Base-by-base conservation (phyloP, 352 stramenopile species). In the Globisporangium okanoganense region DNA sequence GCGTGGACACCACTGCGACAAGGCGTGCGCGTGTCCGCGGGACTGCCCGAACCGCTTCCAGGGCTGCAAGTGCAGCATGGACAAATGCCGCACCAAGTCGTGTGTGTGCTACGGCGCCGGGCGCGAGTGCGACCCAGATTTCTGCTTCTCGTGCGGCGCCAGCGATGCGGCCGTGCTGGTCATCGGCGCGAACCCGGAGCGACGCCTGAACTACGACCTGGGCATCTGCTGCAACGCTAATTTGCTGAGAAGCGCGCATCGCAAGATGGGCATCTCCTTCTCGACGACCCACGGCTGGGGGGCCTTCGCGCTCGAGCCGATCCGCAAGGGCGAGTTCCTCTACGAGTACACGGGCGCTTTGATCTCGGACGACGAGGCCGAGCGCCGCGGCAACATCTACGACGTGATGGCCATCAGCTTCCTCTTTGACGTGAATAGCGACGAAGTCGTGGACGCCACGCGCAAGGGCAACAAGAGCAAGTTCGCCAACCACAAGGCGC, bases 401-500 rank as follows among this genome's bases (percentile, higher is more conserved):
- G 72, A 91, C 41, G 79, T 84, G 27, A 75, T 87, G 55, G 49
- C 44, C 5, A 61, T 90, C 27, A 91, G 79, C 36, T 98, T 95
- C 61, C 64, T 98, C 1, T 99, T 98, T 71, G 90, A 98, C 57
- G 63, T 98, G 12, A 97, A 92, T 61, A 83, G 73, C 2, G 93
- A 98, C 10, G 83, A 87, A 50, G 85, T 95, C 24, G 78, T 99
- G 31, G 96, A 98, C 67, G 93, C 94, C 2, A 86, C 86, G 33
- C 80, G 85, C 25, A 93, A 97, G 65, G 95, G 96, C 18, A 98
- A 98, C 74, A 98, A 98, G 69, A 90, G 84, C 41, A 91, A 95
- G 58, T 98, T 97, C 72, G 84, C 88, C 1, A 97, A 97, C 62
- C 92, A 98, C 58, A 70, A 65, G 12, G 65, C 72, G 48, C 66